Evolutionary conservation across 208 protist species (phyloP), one percentile per base, ranked within the genome.

Genomic region (Trypanosoma melophagium): DNA sequence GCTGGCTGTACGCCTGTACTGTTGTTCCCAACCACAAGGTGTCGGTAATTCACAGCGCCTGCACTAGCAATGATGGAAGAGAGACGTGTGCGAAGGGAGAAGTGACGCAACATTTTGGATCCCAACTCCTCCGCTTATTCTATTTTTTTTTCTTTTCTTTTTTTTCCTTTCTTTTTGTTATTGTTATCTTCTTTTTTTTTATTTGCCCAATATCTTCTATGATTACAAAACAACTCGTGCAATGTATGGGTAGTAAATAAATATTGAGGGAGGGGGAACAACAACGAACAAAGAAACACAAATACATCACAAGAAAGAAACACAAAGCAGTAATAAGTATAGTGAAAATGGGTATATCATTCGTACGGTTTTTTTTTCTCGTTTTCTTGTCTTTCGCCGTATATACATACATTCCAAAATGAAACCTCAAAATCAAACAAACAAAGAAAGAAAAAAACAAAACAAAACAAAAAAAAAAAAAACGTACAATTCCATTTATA

Each of bases 1-100:
- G 74, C 69, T 0, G 71, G 66, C 31, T 84, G 76, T n/a, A 66
- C 67, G 10, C 90, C 90, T 38, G 90, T 86, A 3, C 65, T 64
- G 3, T 69, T 60, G 65, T 90, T 79, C 22, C 90, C 90, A 17
- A 91, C 83, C 22, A 86, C 25, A 3, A 96, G 58, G 17, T 60
- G 42, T 3, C 71, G 71, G 25, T 40, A 50, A 8, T 57, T 60
- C 22, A 24, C 62, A 55, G 52, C 58, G 10, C 47, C 40, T 4
- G 53, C 14, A 7, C 31, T 42, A 3, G 54, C 25, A 13, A 61
- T 35, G 55, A 66, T 56, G 7, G 54, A 60, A 19, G 13, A 56
- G 25, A 14, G 13, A 7, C 47, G 40, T 22, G 21, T 60, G 31
- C 21, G 14, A 55, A 21, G 9, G 8, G 51, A 55, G 14, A 58